These are phyloP conservation scores for Cladosporium sp. DNA, from an alignment of 2,329 filamentous ascomycete species.

Conservation along the genomic window DNA sequence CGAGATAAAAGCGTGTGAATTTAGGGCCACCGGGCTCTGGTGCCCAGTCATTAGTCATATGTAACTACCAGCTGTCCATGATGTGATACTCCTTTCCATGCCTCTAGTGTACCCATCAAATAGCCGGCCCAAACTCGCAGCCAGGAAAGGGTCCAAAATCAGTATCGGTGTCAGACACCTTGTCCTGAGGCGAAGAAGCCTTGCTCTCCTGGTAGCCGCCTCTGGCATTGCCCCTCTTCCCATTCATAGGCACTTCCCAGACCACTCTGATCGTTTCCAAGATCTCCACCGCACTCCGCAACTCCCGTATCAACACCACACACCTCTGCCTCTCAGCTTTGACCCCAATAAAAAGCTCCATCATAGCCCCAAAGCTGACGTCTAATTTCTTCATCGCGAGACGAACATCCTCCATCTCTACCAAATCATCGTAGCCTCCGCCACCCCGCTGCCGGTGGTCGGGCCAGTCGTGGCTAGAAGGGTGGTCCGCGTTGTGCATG, in stretches of 20 bases:
- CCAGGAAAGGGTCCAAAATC: no score
- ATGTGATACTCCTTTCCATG: no score
- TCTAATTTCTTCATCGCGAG: conserved; percentile 16
- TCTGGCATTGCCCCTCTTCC: not conserved
- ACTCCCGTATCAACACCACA: conserved; percentile 16
- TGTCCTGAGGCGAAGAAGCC: not conserved
- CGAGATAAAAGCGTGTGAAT: no score
- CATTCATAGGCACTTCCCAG: conserved; percentile 11
- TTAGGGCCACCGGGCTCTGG: no score
- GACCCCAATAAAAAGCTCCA: conserved; percentile 15
- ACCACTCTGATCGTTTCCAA: conserved; percentile 16
- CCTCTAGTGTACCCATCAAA: no score
- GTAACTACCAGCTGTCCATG: no score
- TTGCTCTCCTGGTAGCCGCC: not conserved
- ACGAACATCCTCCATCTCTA: conserved; percentile 11
- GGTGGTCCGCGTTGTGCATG: not conserved
- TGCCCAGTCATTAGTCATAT: no score
- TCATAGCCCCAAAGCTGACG: conserved; percentile 17
- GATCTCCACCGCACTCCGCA: conserved; percentile 16
- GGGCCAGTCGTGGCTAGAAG: not conserved
- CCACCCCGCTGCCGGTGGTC: not conserved
- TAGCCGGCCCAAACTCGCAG: not conserved
- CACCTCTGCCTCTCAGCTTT: conserved; percentile 16
- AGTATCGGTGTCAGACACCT: no score
- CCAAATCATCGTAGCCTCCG: not conserved